Base-by-base conservation (phyloP, 2,329 filamentous ascomycete species). In the Ophiostoma sp. region DNA sequence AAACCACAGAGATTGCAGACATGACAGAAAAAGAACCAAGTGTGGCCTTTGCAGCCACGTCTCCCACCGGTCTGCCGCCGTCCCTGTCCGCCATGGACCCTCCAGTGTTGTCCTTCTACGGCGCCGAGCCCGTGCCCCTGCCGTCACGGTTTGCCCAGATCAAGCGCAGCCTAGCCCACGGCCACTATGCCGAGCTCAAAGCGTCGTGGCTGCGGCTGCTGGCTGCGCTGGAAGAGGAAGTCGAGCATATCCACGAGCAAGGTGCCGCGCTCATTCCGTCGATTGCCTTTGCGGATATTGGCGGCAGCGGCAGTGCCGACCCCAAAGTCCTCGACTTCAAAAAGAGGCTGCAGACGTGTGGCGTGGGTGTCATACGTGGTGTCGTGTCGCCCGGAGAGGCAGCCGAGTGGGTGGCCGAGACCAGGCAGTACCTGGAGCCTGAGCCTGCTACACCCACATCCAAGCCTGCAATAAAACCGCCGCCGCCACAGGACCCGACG, bases 351-450 rank as follows among this genome's bases (percentile, higher is more conserved):
- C 83, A 83, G 74, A 86, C 87, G 75, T 85, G 88, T 60, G 89
- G 89, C 68, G 85, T 88, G 13, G 89, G 86, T 57, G 84, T 92
- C 27, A 82, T 92, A 35, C 84, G 88, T 70, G 87, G 87, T 73
- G 89, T 90, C 54, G 80, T 92, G 1, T 84, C 87, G 13, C 80
- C 82, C 39, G 76, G 79, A 5, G 83, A 87, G 74, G 87, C 87
- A 13, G 81, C 86, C 70, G 79, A 79, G 35, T 85, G 86, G 77
- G 89, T 90, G 74, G 80, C 82, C 66, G 83, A 87, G 75, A 85
- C 87, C 13, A 82, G 85, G 73, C 81, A 83, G 60, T 91, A 91
- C 76, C 83, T 88, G 62, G 79, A 82, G 68, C 82, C 82, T 27
- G 84, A 83, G 73, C 79, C 80, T 71, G 5, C 44, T 48, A 3